phyloP scores from a whole-genome alignment of 1,139 yeast species.

The Nakaseomyces sp. region DNA sequence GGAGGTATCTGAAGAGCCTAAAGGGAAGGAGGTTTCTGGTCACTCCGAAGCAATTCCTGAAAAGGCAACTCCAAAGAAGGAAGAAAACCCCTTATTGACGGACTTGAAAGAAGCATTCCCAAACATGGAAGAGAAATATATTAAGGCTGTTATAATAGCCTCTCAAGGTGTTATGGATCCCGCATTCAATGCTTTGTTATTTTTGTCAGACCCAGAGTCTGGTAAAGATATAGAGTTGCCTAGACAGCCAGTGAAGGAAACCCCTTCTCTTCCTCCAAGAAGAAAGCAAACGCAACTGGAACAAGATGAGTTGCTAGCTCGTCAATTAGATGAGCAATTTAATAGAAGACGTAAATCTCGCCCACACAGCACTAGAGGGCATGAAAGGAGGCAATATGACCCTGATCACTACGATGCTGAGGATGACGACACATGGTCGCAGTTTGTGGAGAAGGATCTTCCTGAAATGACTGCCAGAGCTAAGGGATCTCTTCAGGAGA shows the following conservation, averaged over 20 bases:
- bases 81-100: constrained; percentile 32
- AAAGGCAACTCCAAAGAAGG: constrained; percentile 35
- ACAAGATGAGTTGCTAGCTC: constrained; percentile 79
- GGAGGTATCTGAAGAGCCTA: too few relatives aligned
- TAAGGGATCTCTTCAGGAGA: constrained; percentile 74
- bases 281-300: constrained; percentile 40
- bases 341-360: constrained; percentile 29
- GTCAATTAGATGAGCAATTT: constrained; percentile 67
- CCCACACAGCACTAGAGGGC: neutral
- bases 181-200: constrained; percentile 81
- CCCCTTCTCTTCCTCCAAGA: constrained; percentile 26
- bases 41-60: too few relatives aligned
- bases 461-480: constrained; percentile 65
- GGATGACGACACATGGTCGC: constrained; percentile 51
- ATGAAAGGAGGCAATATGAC: constrained; percentile 9
- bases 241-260: constrained; percentile 28
- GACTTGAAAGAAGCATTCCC: constrained; percentile 77
- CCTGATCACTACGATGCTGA: constrained; percentile 31
- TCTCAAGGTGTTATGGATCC: constrained; percentile 72
- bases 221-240: constrained; percentile 51
- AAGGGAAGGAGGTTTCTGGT: too few relatives aligned
- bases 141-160: constrained; percentile 78
- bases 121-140: constrained; percentile 52
- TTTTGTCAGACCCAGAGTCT: constrained; percentile 66
- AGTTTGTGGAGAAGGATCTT: constrained; percentile 51